Percentiles rank a stretch among this genome's conserved stretches.
Conservation (phyloP, 2,329 filamentous ascomycete species). For the Colletotrichum sansevieriae region DNA sequence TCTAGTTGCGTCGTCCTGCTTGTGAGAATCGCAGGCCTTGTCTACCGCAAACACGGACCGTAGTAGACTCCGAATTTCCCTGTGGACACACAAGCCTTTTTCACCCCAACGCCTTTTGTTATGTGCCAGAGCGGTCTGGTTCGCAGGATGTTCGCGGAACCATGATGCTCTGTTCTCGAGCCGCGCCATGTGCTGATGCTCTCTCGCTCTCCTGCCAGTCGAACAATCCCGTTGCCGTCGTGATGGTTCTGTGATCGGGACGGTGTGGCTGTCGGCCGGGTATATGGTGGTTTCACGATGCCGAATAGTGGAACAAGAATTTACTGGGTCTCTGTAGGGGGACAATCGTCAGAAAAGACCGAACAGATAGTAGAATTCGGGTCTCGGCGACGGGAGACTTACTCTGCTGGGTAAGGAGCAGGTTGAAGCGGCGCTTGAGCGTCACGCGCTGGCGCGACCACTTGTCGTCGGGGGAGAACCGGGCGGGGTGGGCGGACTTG, state of each 20-base stretch:
- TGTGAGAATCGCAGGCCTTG: slow-evolving; percentile 9
- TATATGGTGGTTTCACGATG: slow-evolving; percentile 11
- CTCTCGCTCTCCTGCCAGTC: slow-evolving; percentile 2
- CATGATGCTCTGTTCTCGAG: slow-evolving; percentile 7
- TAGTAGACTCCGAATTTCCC: slow-evolving; percentile 34
- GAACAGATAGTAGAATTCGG: no score
- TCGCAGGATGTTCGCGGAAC: neutral
- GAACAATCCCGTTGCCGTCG: slow-evolving; percentile 12
- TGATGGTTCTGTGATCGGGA: slow-evolving; percentile 15
- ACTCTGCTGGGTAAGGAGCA: slow-evolving; percentile 86
- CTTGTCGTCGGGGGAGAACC: slow-evolving; percentile 99
- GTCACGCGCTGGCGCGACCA: slow-evolving; percentile 97
- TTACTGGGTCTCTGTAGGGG: slow-evolving; percentile 14
- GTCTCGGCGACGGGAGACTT: slow-evolving; percentile 43
- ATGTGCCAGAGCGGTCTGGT: slow-evolving; percentile 16
- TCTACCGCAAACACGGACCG: slow-evolving; percentile 29
- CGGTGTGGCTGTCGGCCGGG: slow-evolving; percentile 12
- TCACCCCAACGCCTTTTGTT: slow-evolving; percentile 35
- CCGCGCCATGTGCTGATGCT: neutral
- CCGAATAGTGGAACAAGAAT: neutral
- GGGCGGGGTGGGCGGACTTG: slow-evolving; percentile 94
- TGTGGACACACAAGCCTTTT: slow-evolving; percentile 35
- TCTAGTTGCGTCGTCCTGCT: slow-evolving; percentile 23
- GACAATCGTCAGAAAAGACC: neutral
- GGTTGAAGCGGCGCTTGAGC: slow-evolving; percentile 91